These are phyloP conservation scores for Pythium angustatum DNA, from an alignment of 352 stramenopile genomes.

Conservation along the genomic window DNA sequence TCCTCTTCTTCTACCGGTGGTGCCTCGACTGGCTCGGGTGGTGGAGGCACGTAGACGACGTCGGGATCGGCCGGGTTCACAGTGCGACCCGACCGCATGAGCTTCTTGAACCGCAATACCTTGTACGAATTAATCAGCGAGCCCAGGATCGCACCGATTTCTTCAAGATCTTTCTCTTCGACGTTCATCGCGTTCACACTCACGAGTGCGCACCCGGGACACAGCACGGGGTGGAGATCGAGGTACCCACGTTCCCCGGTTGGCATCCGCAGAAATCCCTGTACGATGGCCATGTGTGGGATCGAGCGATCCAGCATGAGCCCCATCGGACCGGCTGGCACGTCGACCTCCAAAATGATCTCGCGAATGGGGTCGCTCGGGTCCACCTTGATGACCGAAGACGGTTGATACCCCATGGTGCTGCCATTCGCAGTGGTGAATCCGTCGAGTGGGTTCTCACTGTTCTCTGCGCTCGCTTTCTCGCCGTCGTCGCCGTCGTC, in stretches of 20 bases:
- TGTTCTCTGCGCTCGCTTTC: slow-evolving; percentile 23
- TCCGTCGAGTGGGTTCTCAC: slow-evolving; percentile 23
- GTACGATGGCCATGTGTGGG: slow-evolving; percentile 75
- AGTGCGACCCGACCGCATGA: slow-evolving; percentile 69
- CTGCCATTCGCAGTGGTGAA: slow-evolving; percentile 19
- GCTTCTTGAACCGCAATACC: slow-evolving; percentile 84
- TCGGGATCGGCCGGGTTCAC: slow-evolving; percentile 74
- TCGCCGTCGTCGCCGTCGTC: slow-evolving; percentile 44
- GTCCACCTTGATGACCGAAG: slow-evolving; percentile 22
- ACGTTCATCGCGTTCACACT: slow-evolving; percentile 80
- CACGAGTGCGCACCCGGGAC: slow-evolving; percentile 71
- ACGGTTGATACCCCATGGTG: slow-evolving; percentile 27
- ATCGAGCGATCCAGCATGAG: slow-evolving; percentile 83
- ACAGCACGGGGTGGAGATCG: slow-evolving; percentile 80
- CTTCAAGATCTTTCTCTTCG: slow-evolving; percentile 66
- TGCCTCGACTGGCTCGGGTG: slow-evolving; percentile 34
- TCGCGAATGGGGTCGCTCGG: slow-evolving; percentile 62
- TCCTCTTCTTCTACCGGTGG: slow-evolving; percentile 20
- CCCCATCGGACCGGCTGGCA: slow-evolving; percentile 79
- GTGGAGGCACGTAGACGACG: slow-evolving; percentile 68
- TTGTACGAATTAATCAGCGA: slow-evolving; percentile 57
- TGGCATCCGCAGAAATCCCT: slow-evolving; percentile 72
- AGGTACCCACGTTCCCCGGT: slow-evolving; percentile 71
- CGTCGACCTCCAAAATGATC: slow-evolving; percentile 80
- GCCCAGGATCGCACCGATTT: slow-evolving; percentile 70